Conservation (phyloP, 371 early-diverging fungal species). For the Capillidium rhysosporum region DNA sequence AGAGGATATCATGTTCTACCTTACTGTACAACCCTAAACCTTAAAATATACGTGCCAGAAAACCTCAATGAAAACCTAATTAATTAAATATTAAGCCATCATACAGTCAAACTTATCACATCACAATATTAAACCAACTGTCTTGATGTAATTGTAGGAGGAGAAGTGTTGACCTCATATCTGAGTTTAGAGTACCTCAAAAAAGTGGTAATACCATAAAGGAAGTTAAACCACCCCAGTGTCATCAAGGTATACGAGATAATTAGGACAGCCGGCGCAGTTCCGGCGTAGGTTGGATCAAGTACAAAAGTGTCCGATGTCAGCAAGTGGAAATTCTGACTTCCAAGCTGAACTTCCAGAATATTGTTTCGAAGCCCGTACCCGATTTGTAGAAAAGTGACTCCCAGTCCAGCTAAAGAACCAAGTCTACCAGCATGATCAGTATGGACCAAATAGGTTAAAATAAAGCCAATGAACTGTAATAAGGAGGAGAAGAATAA, state of each 20-base stretch:
- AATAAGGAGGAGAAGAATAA: background rate
- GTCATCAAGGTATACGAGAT: background rate
- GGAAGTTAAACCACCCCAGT: conserved; percentile 1
- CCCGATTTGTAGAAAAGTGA: background rate
- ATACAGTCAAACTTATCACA: no score
- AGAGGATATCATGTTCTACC: no score
- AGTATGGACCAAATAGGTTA: background rate
- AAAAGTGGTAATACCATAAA: no score
- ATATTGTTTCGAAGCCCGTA: background rate
- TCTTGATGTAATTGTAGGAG: no score
- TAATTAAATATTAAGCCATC: no score
- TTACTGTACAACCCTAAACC: no score
- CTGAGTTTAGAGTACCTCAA: no score
- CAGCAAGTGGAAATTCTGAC: no score
- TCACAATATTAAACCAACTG: no score
- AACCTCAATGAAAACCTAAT: no score
- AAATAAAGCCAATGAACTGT: background rate
- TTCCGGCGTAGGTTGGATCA: background rate
- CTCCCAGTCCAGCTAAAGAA: background rate
- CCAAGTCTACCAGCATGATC: background rate
- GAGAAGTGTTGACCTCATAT: no score
- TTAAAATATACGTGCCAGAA: no score
- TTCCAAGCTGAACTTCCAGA: background rate
- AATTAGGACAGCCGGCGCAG: background rate
- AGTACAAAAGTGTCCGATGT: background rate